Percentiles rank a stretch among this genome's conserved stretches.
Evolutionary conservation across 108 stramenopile genomes (phyloP).

Genomic region (Cyclotella distinguenda): DNA sequence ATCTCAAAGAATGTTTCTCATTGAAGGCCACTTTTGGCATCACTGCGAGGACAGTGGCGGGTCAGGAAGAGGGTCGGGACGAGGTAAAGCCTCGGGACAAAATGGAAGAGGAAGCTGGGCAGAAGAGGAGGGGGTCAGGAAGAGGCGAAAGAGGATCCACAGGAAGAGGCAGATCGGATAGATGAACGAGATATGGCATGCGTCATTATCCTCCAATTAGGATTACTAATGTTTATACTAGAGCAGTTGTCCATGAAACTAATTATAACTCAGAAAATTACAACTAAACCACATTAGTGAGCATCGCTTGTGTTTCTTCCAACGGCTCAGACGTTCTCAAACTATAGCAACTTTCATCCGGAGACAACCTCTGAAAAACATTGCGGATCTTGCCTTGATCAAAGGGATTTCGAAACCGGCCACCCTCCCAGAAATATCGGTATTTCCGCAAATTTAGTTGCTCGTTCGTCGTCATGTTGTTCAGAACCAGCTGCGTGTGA

Average conservation of each 20-base stretch:
- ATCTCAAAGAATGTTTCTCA: too few relatives aligned
- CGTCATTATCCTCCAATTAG: not conserved
- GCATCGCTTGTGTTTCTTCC: conserved; percentile 12
- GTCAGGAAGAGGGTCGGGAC: not conserved
- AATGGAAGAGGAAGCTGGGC: conserved; percentile 19
- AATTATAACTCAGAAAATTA: not conserved
- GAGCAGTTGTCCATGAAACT: not conserved
- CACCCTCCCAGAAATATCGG: conserved; percentile 71
- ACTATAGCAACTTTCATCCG: conserved; percentile 37
- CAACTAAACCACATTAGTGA: conserved; percentile 12
- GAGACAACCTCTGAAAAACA: conserved; percentile 39
- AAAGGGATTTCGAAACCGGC: conserved; percentile 85
- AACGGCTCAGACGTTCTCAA: not conserved
- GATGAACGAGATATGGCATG: not conserved
- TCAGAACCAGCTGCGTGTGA: conserved; percentile 82
- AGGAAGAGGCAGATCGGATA: not conserved
- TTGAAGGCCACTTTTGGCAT: too few relatives aligned
- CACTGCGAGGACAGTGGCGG: too few relatives aligned
- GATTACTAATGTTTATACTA: not conserved
- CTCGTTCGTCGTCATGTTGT: conserved; percentile 96
- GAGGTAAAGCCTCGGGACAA: not conserved
- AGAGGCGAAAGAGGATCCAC: too few relatives aligned
- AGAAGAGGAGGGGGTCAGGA: conserved; percentile 6
- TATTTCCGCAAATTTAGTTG: conserved; percentile 79
- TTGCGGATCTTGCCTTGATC: conserved; percentile 67